phyloP scores from a whole-genome alignment of 257 asterid genomes.

The Henckelia pumila region DNA sequence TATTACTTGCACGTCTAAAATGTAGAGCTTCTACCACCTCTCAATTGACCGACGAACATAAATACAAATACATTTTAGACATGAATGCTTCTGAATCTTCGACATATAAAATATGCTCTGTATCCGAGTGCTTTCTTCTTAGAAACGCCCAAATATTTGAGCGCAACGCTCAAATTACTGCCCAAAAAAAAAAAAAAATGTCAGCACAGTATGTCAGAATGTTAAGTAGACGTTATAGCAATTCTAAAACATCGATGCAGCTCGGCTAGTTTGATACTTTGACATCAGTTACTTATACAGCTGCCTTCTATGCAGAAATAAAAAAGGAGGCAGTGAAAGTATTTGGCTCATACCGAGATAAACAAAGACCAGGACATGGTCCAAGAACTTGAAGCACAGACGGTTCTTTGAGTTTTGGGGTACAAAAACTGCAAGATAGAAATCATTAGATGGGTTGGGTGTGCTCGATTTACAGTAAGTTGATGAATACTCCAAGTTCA shows the following conservation, averaged over 20 bases:
- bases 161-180: neutral
- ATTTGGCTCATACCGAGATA: neutral
- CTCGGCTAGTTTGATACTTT: neutral
- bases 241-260: neutral
- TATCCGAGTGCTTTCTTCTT: neutral
- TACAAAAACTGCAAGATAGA: neutral
- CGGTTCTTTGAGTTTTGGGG: neutral
- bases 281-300: neutral
- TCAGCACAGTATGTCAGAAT: neutral
- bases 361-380: neutral
- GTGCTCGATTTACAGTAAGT: neutral
- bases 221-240: neutral
- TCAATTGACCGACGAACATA: neutral
- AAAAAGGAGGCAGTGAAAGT: neutral
- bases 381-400: neutral
- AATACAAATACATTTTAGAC: too few species aligned
- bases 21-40: neutral
- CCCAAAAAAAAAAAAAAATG: neutral
- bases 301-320: neutral
- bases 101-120: neutral
- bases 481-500: neutral
- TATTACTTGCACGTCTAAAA: too few species aligned
- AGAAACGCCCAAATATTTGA: neutral
- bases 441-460: neutral
- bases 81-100: neutral